A percentile compares a stretch with the other conserved stretches of the same genome.
phyloP scores from a whole-genome alignment of 1,139 yeast genomes.

The Meyerozyma elateridarum region DNA sequence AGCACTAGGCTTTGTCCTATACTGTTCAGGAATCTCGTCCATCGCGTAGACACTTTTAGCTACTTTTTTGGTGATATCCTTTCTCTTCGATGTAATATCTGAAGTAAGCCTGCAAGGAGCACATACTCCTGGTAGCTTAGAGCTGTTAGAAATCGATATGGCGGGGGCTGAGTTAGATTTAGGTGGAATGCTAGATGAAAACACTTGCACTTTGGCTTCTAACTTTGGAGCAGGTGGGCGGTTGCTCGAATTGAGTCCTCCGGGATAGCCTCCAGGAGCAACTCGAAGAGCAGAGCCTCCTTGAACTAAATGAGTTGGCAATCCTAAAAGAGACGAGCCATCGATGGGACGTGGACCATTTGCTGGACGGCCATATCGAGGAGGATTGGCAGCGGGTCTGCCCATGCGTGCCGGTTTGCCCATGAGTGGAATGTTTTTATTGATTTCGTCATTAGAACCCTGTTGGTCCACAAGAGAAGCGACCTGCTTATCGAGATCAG shows the following conservation, averaged over 20 bases:
- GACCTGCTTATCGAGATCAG: conserved; percentile 2
- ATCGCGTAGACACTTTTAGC: conserved; percentile 57
- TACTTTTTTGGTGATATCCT: conserved; percentile 29
- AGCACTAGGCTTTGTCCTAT: conserved; percentile 73
- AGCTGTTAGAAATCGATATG: not conserved
- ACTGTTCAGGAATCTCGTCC: conserved; percentile 85
- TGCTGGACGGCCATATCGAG: conserved; percentile 22
- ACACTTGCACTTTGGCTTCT: not conserved
- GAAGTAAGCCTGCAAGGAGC: not conserved
- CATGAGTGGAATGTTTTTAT: conserved; percentile 31
- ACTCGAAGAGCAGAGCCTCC: conserved; percentile 3
- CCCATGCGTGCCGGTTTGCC: conserved; percentile 43
- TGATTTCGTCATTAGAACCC: conserved; percentile 35
- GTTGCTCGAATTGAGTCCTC: not conserved
- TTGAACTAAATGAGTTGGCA: conserved; percentile 2
- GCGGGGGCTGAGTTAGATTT: not conserved
- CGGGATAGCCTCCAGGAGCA: conserved; percentile 2
- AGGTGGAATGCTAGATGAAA: not conserved
- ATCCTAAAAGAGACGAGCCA: conserved; percentile 1
- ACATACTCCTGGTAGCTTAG: not conserved
- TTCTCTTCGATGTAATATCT: conserved; percentile 13
- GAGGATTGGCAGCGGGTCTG: conserved; percentile 45
- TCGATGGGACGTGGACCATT: conserved; percentile 28
- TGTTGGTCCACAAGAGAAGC: conserved; percentile 10
- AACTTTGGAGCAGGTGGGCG: conserved; percentile 1